Conservation (phyloP, 139 green algal genomes). For the Nannochloris sp. region DNA sequence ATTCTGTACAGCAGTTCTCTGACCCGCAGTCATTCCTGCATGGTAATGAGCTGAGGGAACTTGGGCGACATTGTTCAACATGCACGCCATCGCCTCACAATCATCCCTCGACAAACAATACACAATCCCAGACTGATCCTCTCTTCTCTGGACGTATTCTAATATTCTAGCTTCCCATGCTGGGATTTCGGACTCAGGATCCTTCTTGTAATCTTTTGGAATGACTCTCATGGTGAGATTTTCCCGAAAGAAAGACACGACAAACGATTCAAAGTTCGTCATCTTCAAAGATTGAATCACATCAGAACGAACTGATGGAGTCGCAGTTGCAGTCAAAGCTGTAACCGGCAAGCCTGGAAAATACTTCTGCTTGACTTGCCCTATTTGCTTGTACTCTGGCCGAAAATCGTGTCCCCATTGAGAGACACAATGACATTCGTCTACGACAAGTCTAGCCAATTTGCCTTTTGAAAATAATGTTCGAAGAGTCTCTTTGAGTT, state of each 20-base stretch:
- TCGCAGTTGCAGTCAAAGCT: conserved; percentile 70
- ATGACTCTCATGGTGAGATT: conserved; percentile 29
- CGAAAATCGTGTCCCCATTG: conserved; percentile 74
- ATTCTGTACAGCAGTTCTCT: conserved; percentile 70
- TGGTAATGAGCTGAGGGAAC: conserved; percentile 68
- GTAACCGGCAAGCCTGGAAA: conserved; percentile 49
- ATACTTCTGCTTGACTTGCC: conserved; percentile 26
- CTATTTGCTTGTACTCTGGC: conserved; percentile 64
- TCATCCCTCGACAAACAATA: conserved; percentile 78
- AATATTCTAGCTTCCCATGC: conserved; percentile 25
- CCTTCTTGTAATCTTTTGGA: conserved; percentile 37
- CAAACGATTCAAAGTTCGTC: conserved; percentile 17
- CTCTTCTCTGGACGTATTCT: conserved; percentile 26
- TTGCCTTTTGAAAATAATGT: conserved; percentile 21
- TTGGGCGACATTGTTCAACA: conserved; percentile 23
- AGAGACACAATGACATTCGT: conserved; percentile 70
- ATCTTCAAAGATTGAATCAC: conserved; percentile 61
- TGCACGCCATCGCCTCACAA: conserved; percentile 23
- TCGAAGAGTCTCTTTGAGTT: conserved; percentile 22
- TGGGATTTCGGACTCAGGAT: conserved; percentile 18
- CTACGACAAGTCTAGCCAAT: conserved; percentile 60
- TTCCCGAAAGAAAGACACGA: conserved; percentile 58
- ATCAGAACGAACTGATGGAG: conserved; percentile 56
- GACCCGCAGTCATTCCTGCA: conserved; percentile 69
- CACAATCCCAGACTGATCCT: conserved; percentile 68